These are phyloP conservation scores for Vigna mungo DNA, from an alignment of 306 rosid genomes.

Conservation along the genomic window DNA sequence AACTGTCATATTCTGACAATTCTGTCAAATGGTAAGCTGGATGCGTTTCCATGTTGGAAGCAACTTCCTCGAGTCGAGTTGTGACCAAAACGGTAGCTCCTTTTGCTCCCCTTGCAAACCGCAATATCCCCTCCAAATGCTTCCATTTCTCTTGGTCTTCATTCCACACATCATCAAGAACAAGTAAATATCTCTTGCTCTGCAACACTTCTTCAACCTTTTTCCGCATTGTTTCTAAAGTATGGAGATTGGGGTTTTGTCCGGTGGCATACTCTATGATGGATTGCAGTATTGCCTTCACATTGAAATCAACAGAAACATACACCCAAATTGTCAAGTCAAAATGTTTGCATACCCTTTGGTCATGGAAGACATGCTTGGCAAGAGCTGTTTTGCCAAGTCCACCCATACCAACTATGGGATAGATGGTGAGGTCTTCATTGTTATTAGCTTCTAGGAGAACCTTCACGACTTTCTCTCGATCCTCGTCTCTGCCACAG, in stretches of 20 bases:
- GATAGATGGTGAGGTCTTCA: constrained; percentile 6
- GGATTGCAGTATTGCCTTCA: neutral
- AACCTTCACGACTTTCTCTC: neutral
- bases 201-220: constrained; percentile 14
- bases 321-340: constrained; percentile 21
- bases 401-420: constrained; percentile 37
- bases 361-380: constrained; percentile 7
- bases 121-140: no score
- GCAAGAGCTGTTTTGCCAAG: constrained; percentile 38
- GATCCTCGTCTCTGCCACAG: neutral
- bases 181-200: constrained; percentile 33
- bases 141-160: no score
- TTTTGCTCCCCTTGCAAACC: no score
- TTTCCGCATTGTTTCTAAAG: neutral
- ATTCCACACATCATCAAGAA: constrained; percentile 35
- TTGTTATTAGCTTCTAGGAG: neutral
- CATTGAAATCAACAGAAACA: neutral
- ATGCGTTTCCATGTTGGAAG: no score
- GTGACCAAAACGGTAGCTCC: no score
- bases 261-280: neutral
- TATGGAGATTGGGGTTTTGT: neutral
- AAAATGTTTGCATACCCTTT: neutral
- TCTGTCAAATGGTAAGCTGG: no score
- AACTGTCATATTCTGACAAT: no score
- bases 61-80: no score